phyloP scores from a whole-genome alignment of 129 eudicot species.

The Deinandra increscens region DNA sequence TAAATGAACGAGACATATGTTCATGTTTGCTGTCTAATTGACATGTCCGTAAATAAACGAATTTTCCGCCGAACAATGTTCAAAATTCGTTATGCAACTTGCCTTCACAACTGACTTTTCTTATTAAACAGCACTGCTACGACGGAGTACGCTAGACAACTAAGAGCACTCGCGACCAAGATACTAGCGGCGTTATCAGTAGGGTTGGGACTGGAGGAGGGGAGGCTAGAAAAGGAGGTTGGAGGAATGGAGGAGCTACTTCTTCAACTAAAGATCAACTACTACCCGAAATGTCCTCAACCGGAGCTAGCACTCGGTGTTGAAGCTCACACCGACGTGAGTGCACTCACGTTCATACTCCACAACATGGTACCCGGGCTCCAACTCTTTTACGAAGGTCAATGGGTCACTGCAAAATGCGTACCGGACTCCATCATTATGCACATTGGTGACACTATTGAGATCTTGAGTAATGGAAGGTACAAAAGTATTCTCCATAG shows the following conservation, averaged over 20 bases:
- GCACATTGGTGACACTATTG: conserved; percentile 91
- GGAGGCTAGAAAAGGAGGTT: conserved; percentile 70
- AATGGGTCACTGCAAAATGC: conserved; percentile 92
- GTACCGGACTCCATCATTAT: conserved; percentile 79
- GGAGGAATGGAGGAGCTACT: conserved; percentile 76
- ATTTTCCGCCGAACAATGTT: too few species aligned
- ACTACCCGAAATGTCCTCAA: conserved; percentile 95
- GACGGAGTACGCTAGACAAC: conserved; percentile 60
- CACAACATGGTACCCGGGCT: conserved; percentile 98
- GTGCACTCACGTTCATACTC: conserved; percentile 91
- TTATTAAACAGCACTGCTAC: conserved; percentile 59
- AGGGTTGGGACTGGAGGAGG: conserved; percentile 75
- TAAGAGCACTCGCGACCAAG: conserved; percentile 66
- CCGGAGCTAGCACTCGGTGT: conserved; percentile 98
- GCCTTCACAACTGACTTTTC: conserved; percentile 7
- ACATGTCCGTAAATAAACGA: too few species aligned
- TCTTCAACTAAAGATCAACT: conserved; percentile 82
- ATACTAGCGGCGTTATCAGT: conserved; percentile 58
- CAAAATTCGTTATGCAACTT: too few species aligned
- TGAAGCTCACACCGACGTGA: conserved; percentile 91
- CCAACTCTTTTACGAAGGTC: conserved; percentile 62
- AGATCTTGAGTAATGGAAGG: conserved; percentile 89
- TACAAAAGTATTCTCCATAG: conserved; percentile 92
- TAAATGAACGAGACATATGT: too few species aligned
- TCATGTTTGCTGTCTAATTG: too few species aligned